A percentile compares a stretch with the other conserved stretches of the same genome.
phyloP scores from a whole-genome alignment of 75 land plant genomes.

The Ceratopteris richardii region DNA sequence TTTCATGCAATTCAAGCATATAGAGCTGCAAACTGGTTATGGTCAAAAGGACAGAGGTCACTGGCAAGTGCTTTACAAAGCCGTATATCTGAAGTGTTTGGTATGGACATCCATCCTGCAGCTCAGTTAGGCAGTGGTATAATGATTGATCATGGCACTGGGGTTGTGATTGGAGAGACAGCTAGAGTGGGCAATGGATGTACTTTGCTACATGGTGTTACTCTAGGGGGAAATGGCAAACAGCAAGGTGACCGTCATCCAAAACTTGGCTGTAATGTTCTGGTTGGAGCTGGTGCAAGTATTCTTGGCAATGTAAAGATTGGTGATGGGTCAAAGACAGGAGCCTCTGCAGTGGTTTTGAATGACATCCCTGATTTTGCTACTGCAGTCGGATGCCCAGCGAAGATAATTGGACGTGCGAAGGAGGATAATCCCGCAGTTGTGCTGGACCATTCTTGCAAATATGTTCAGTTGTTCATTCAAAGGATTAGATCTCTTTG shows the following conservation, averaged over 20 bases:
- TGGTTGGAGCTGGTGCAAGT: slow-evolving; percentile 68
- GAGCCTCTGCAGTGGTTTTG: slow-evolving; percentile 57
- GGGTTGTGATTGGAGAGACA: slow-evolving; percentile 32
- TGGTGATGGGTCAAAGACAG: slow-evolving; percentile 70
- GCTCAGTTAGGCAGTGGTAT: slow-evolving; percentile 14
- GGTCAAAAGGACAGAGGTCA: slow-evolving; percentile 14
- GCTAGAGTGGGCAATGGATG: slow-evolving; percentile 56
- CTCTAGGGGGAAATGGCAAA: slow-evolving; percentile 61
- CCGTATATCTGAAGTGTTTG: slow-evolving; percentile 21
- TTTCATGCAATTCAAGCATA: slow-evolving; percentile 50
- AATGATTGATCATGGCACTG: slow-evolving; percentile 33
- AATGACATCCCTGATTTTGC: slow-evolving; percentile 58
- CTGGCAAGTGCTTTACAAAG: slow-evolving; percentile 24
- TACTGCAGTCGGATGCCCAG: slow-evolving; percentile 71
- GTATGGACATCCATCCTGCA: slow-evolving; percentile 42
- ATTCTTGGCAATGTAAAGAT: slow-evolving; percentile 50
- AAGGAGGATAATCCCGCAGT: slow-evolving; percentile 3
- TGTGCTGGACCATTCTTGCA: slow-evolving; percentile 1
- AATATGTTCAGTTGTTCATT: not conserved
- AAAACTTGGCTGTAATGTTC: slow-evolving; percentile 37
- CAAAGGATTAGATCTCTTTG: slow-evolving; percentile 1
- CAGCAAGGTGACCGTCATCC: slow-evolving; percentile 51
- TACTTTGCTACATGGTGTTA: slow-evolving; percentile 60
- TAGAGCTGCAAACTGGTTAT: slow-evolving; percentile 12
- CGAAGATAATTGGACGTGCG: slow-evolving; percentile 18